Evolutionary conservation across 75 land plant genomes (phyloP).

Genomic region (Picea sitchensis): DNA sequence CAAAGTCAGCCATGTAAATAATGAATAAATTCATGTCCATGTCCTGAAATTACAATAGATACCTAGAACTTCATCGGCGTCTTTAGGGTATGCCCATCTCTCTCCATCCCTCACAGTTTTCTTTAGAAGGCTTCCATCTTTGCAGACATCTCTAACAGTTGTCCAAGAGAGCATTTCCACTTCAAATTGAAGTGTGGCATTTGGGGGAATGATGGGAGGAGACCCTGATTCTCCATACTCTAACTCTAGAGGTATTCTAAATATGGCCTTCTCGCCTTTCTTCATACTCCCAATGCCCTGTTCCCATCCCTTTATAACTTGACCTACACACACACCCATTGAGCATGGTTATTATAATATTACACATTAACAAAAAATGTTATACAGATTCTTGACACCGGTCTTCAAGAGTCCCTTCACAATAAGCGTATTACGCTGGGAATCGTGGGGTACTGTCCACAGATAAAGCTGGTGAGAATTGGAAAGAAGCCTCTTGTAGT

Average conservation of each 20-base stretch:
- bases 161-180: slow-evolving; percentile 78
- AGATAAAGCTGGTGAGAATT: slow-evolving; percentile 29
- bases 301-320: slow-evolving; percentile 49
- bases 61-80: slow-evolving; percentile 75
- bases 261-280: slow-evolving; percentile 46
- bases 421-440: slow-evolving; percentile 6
- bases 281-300: slow-evolving; percentile 56
- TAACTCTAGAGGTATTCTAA: slow-evolving; percentile 43
- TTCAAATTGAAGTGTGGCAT: slow-evolving; percentile 67
- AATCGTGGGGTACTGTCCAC: slow-evolving; percentile 5
- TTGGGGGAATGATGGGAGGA: slow-evolving; percentile 26
- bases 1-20: not conserved
- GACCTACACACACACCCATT: slow-evolving; percentile 16
- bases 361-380: too few species aligned
- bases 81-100: slow-evolving; percentile 75
- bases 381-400: too few species aligned
- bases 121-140: slow-evolving; percentile 74
- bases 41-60: not conserved
- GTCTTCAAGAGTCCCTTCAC: slow-evolving; percentile 24
- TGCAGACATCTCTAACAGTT: slow-evolving; percentile 55
- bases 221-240: slow-evolving; percentile 34
- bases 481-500: slow-evolving; percentile 21
- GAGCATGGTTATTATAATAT: too few species aligned
- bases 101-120: slow-evolving; percentile 62
- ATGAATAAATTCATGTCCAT: not conserved